Percentiles rank a stretch among this genome's conserved stretches.
These are phyloP conservation scores for Lentinula sp. DNA, from an alignment of 768 basidiomycete genomes.

Conservation along the genomic window DNA sequence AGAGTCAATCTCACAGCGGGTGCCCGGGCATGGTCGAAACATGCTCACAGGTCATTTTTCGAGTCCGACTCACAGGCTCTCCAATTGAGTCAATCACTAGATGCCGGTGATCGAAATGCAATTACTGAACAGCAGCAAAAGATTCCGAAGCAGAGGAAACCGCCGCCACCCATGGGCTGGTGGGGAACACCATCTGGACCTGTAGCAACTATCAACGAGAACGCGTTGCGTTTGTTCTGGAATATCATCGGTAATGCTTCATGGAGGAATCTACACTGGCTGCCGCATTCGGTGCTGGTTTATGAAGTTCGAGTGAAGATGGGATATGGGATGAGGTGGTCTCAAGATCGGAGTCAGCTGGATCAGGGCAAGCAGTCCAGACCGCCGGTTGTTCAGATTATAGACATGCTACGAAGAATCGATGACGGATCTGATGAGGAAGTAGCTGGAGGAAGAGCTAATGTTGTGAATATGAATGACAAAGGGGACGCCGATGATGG, in stretches of 20 bases:
- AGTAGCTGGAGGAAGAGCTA: slow-evolving; percentile 8
- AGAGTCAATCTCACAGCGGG: slow-evolving; percentile 48
- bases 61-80: neutral
- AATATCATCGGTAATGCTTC: slow-evolving; percentile 45
- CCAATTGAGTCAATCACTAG: too few relatives aligned
- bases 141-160: neutral
- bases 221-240: slow-evolving; percentile 44
- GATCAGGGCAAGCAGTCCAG: too few relatives aligned
- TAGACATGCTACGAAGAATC: neutral
- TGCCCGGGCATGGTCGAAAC: slow-evolving; percentile 63
- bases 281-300: slow-evolving; percentile 55
- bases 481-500: too few relatives aligned
- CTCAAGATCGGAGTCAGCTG: slow-evolving; percentile 41
- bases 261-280: slow-evolving; percentile 64
- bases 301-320: slow-evolving; percentile 63
- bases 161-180: slow-evolving; percentile 35
- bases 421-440: neutral
- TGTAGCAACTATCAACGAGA: slow-evolving; percentile 45
- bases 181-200: slow-evolving; percentile 56
- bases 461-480: neutral
- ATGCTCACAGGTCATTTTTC: slow-evolving; percentile 44
- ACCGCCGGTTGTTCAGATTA: slow-evolving; percentile 33
- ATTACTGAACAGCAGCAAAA: too few relatives aligned
- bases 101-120: too few relatives aligned
- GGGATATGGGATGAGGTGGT: slow-evolving; percentile 66